Evolutionary conservation across 2,329 filamentous ascomycete genomes (phyloP).

Genomic region (Mariannaea sp.): DNA sequence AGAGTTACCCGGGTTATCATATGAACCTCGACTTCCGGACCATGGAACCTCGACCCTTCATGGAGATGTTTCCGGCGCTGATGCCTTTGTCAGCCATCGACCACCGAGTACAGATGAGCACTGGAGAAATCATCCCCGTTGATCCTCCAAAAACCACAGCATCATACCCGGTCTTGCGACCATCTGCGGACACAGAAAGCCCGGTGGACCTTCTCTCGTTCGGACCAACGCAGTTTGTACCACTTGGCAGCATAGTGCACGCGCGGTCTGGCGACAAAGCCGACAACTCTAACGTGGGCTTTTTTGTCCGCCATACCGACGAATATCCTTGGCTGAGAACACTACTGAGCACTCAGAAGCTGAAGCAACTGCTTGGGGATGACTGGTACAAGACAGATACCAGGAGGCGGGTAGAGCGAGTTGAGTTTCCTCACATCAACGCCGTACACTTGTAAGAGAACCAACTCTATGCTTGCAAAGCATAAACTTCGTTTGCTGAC

Average conservation of each 20-base stretch:
- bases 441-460: constrained; percentile 33
- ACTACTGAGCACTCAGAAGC: constrained; percentile 45
- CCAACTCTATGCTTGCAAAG: too few species aligned
- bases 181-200: constrained; percentile 34
- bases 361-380: constrained; percentile 46
- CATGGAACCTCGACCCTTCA: constrained; percentile 49
- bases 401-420: constrained; percentile 46
- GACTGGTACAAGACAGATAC: constrained; percentile 43
- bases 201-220: constrained; percentile 34
- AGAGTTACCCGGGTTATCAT: constrained; percentile 50
- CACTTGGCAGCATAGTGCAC: constrained; percentile 40
- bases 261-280: constrained; percentile 49
- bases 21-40: constrained; percentile 51
- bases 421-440: constrained; percentile 48
- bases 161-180: constrained; percentile 33
- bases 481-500: too few species aligned
- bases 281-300: constrained; percentile 50
- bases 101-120: constrained; percentile 40
- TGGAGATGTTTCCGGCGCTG: constrained; percentile 48
- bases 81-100: constrained; percentile 39
- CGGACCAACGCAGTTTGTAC: constrained; percentile 36
- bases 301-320: constrained; percentile 50
- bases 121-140: constrained; percentile 24
- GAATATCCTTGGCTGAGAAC: constrained; percentile 53
- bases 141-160: constrained; percentile 28